These are phyloP conservation scores for Xerocomus brunneocitrinus DNA, from an alignment of 768 basidiomycete species.

Conservation along the genomic window DNA sequence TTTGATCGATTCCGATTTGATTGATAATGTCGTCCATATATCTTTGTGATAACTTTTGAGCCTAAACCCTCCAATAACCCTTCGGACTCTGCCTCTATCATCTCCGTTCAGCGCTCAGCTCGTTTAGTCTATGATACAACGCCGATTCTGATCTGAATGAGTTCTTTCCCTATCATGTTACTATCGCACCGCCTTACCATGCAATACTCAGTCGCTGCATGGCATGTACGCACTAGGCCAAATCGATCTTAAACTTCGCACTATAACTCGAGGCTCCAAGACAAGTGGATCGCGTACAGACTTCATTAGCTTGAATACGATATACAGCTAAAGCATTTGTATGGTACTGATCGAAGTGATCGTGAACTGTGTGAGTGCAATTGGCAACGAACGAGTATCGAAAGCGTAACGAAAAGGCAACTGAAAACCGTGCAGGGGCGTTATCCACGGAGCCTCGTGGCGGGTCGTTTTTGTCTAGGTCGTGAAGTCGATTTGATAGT, in stretches of 20 bases:
- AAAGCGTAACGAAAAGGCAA: not conserved
- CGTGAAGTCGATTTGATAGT: conserved; percentile 7
- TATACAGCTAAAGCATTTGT: conserved; percentile 10
- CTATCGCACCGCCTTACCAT: no score
- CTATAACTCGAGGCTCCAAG: not conserved
- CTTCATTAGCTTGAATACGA: conserved; percentile 10
- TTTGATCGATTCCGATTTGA: conserved; percentile 12
- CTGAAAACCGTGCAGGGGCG: conserved; percentile 1
- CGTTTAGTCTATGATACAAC: not conserved
- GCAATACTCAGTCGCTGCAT: not conserved
- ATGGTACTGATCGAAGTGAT: conserved; percentile 12
- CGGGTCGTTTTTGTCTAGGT: conserved; percentile 13
- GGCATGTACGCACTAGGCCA: no score
- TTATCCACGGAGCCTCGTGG: conserved; percentile 29
- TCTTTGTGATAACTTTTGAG: conserved; percentile 2
- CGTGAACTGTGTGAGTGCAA: conserved; percentile 1
- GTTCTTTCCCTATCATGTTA: not conserved
- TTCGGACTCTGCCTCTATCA: not conserved
- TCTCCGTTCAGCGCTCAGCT: not conserved
- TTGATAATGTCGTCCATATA: conserved; percentile 8
- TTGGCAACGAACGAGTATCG: conserved; percentile 1
- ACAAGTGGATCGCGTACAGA: not conserved
- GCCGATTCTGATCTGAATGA: not conserved
- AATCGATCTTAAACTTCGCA: not conserved
- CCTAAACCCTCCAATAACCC: not conserved